Evolutionary conservation across 202 grass and related monocot species (phyloP).

Genomic region (Hordeum pubiflorum): DNA sequence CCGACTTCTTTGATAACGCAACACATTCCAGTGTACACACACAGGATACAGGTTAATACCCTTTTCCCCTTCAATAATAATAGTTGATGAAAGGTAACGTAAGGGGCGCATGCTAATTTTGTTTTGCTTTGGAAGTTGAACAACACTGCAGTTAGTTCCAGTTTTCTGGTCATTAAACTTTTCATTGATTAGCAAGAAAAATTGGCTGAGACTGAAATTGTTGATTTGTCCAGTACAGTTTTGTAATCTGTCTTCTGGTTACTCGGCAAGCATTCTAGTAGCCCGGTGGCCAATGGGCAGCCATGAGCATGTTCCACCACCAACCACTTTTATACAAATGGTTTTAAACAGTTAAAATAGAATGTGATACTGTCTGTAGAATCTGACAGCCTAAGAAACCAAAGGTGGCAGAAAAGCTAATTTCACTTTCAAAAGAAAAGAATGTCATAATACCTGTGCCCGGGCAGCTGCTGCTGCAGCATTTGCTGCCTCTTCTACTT

Average conservation of each 20-base stretch:
- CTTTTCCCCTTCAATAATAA: background rate
- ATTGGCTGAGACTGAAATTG: background rate
- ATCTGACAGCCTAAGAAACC: background rate
- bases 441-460: constrained; percentile 55
- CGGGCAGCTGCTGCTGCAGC: constrained; percentile 72
- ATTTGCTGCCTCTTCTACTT: constrained; percentile 90
- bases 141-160: background rate
- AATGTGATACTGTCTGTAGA: background rate
- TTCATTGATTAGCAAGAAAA: background rate
- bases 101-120: constrained; percentile 7
- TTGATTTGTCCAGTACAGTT: background rate
- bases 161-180: background rate
- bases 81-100: background rate
- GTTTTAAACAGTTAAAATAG: constrained; percentile 2
- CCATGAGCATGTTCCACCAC: background rate
- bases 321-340: background rate
- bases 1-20: background rate
- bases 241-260: background rate
- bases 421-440: constrained; percentile 21
- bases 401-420: background rate
- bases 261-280: background rate
- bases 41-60: background rate
- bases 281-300: background rate
- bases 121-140: background rate
- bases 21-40: background rate